Evolutionary conservation across 257 asterid genomes (phyloP).

Genomic region (Eustoma russellianum): DNA sequence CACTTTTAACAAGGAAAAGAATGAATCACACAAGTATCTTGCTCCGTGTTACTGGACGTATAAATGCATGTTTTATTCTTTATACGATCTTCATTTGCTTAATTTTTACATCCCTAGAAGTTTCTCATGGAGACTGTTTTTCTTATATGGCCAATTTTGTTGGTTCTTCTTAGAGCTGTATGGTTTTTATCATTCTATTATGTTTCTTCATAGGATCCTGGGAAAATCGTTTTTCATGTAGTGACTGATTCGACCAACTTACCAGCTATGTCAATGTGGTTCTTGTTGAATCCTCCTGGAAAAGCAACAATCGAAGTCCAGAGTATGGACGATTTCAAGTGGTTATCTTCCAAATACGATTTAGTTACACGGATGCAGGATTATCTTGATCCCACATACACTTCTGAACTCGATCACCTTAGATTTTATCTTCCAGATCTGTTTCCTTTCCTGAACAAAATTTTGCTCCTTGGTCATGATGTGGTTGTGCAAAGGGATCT

Average conservation of each 20-base stretch:
- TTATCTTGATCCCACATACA: conserved; percentile 57
- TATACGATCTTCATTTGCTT: background rate
- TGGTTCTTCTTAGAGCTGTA: background rate
- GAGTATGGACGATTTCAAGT: conserved; percentile 44
- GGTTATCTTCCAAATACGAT: conserved; percentile 51
- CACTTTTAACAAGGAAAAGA: no score
- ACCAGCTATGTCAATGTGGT: conserved; percentile 95
- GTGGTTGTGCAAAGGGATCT: conserved; percentile 85
- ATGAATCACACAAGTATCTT: no score
- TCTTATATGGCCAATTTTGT: conserved; percentile 5
- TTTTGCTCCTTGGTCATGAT: conserved; percentile 89
- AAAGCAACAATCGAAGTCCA: conserved; percentile 68
- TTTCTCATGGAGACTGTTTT: background rate
- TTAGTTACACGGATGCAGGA: conserved; percentile 41
- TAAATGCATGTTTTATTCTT: no score
- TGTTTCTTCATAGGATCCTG: conserved; percentile 47
- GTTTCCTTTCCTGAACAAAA: conserved; percentile 60
- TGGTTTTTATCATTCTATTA: no score
- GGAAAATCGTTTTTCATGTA: conserved; percentile 66
- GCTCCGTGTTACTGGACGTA: no score
- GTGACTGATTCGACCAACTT: conserved; percentile 72
- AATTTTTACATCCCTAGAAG: background rate
- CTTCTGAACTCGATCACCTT: conserved; percentile 71
- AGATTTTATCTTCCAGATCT: conserved; percentile 89
- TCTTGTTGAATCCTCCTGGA: conserved; percentile 66